These are phyloP conservation scores for Paraconiothyrium brasiliense DNA, from an alignment of 2,329 filamentous ascomycete species.

Conservation along the genomic window DNA sequence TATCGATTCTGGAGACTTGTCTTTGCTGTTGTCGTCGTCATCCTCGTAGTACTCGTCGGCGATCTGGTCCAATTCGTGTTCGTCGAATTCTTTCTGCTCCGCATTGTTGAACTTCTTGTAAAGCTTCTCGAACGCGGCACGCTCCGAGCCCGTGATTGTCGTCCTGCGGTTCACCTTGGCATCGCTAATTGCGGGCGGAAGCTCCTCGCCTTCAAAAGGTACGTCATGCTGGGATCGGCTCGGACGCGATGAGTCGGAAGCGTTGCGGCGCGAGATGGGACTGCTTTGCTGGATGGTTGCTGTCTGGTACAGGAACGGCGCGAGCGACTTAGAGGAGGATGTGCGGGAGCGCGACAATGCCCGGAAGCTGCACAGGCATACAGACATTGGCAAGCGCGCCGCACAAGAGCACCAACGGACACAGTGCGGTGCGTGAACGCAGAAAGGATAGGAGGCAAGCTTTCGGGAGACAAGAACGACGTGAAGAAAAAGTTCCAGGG, in stretches of 20 bases:
- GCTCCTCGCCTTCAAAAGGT: constrained; percentile 61
- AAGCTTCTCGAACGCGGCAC: constrained; percentile 47
- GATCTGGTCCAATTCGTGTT: constrained; percentile 37
- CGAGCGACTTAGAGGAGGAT: constrained; percentile 54
- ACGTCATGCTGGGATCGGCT: constrained; percentile 53
- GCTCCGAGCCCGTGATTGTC: constrained; percentile 49
- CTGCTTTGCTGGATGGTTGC: constrained; percentile 63
- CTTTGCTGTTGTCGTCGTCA: constrained; percentile 31
- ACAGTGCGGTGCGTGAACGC: neutral
- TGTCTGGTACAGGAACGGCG: constrained; percentile 79
- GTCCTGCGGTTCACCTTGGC: constrained; percentile 34
- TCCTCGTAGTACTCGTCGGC: constrained; percentile 45
- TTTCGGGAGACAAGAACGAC: neutral
- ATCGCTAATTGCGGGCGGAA: constrained; percentile 31
- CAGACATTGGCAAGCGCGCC: constrained; percentile 38
- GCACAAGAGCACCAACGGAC: neutral
- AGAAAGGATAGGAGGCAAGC: neutral
- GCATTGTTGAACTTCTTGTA: constrained; percentile 40
- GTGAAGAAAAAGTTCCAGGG: constrained; percentile 10
- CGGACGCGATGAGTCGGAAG: constrained; percentile 24
- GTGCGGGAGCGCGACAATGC: constrained; percentile 42
- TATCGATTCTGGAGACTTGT: constrained; percentile 1
- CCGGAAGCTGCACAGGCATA: constrained; percentile 41
- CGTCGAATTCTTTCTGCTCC: constrained; percentile 22
- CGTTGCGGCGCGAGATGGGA: constrained; percentile 31